Evolutionary conservation across 2,329 filamentous ascomycete species (phyloP), one percentile per base, ranked within the genome.

Genomic region (Helminthosporium solani): DNA sequence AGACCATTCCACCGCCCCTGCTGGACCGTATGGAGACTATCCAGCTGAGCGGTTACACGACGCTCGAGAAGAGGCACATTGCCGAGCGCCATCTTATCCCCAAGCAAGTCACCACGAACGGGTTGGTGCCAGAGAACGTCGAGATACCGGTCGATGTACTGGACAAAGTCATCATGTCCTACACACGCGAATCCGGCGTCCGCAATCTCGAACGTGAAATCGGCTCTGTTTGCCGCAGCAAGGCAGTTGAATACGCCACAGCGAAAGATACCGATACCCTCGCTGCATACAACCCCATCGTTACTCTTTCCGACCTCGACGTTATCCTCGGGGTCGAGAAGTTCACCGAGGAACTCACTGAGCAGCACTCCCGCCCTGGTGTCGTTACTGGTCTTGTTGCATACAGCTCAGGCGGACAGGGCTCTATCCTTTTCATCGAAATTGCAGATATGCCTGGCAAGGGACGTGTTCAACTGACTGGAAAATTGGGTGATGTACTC

Each of bases 21-120:
- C 79, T 99, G 11, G 94, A 99, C 71, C 87, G 94, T 48, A 96
- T 99, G 92, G 94, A 99, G 73, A 95, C 86, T 6, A 96, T 99
- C 44, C 82, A 88, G 55, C 81, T 99, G 18, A 89, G 90, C 1
- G 94, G 94, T 56, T 99, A 99, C 75, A 99, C 94, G 0, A 96
- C 91, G 5, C 80, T 97, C 15, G 94, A 99, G 76, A 99, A 99
- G 76, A 83, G 90, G 46, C 90, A 96, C 68, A 99, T 99, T 66
- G 92, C 94, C 14, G 84, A 85, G 59, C 86, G 87, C 58, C 94
- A 99, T 70, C 78, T 99, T n/a, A 85, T 99, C 16, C 94, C 94
- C 11, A 99, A 97, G 75, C 94, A 99, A 70, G 86, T 97, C 61
- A 85, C 84, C 40, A 87, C 88, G 44, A 99, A 99, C 64, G 94